Conservation (phyloP, 768 basidiomycete genomes). For the Kwoniella europaea region DNA sequence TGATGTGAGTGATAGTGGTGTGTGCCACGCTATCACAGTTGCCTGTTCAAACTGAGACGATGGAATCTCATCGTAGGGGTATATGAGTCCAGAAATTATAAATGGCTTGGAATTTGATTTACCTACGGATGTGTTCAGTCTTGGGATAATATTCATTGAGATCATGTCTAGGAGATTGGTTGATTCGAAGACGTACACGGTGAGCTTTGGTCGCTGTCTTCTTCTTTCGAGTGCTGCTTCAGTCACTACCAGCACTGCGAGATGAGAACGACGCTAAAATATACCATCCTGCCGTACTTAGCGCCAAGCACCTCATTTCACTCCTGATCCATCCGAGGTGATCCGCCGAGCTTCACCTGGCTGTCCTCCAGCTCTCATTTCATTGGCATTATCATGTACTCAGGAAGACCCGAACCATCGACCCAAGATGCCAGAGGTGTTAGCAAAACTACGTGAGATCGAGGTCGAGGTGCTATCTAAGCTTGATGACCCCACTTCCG, state of each 20-base stretch:
- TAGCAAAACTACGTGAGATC: constrained; percentile 77
- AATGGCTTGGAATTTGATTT: constrained; percentile 90
- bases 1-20: constrained; percentile 45
- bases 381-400: constrained; percentile 79
- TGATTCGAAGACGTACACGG: constrained; percentile 67
- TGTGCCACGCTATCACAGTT: neutral
- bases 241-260: no score
- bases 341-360: constrained; percentile 69
- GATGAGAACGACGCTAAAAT: neutral
- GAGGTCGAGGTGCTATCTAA: constrained; percentile 80
- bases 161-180: constrained; percentile 83
- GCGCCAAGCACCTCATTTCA: constrained; percentile 77
- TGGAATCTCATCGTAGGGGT: constrained; percentile 64
- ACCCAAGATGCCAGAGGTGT: constrained; percentile 76
- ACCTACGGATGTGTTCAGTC: constrained; percentile 90
- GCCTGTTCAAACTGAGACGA: neutral
- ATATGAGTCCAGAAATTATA: constrained; percentile 97
- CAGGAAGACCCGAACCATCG: constrained; percentile 68
- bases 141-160: constrained; percentile 78
- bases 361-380: constrained; percentile 77
- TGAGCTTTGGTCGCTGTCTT: constrained; percentile 25
- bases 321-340: constrained; percentile 76
- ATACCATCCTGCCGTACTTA: constrained; percentile 45
- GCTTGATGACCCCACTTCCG: constrained; percentile 66
- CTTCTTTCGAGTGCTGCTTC: no score